Conservation (phyloP, 2,329 filamentous ascomycete genomes). For the Falciphora oryzae region DNA sequence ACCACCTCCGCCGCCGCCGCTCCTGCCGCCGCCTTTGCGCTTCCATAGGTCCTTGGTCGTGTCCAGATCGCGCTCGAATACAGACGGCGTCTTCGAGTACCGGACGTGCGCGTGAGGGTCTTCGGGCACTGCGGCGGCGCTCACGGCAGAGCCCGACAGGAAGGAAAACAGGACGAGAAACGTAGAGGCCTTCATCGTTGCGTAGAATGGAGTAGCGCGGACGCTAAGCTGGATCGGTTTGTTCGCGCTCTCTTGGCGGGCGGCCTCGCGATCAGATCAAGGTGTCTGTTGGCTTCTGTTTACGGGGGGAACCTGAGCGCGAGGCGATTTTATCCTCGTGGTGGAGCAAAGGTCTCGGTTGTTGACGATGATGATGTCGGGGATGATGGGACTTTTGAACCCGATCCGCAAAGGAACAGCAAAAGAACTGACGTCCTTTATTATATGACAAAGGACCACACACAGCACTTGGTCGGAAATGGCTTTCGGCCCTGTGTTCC, state of each 20-base stretch:
- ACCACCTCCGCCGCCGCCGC: constrained; percentile 32
- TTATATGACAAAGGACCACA: background rate
- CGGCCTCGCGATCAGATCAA: background rate
- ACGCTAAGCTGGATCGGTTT: background rate
- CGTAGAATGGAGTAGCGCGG: background rate
- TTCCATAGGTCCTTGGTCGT: constrained; percentile 45
- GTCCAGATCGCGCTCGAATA: constrained; percentile 2
- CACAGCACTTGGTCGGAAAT: background rate
- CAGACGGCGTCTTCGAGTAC: background rate
- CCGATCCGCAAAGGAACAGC: too few species aligned
- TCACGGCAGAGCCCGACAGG: constrained; percentile 13
- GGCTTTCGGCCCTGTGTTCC: background rate
- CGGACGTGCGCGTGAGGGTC: constrained; percentile 12
- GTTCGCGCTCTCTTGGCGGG: background rate
- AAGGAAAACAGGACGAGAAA: constrained; percentile 12
- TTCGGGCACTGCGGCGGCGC: constrained; percentile 20
- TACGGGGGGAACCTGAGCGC: background rate
- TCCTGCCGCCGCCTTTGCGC: constrained; percentile 54
- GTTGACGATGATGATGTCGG: background rate
- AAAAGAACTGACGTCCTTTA: background rate
- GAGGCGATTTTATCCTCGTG: too few species aligned
- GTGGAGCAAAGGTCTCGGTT: background rate
- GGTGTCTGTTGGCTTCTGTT: background rate
- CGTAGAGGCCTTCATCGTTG: constrained; percentile 14
- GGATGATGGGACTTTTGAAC: background rate